phyloP scores from a whole-genome alignment of 176 grass and related monocot species.

The Aechmea fasciata region DNA sequence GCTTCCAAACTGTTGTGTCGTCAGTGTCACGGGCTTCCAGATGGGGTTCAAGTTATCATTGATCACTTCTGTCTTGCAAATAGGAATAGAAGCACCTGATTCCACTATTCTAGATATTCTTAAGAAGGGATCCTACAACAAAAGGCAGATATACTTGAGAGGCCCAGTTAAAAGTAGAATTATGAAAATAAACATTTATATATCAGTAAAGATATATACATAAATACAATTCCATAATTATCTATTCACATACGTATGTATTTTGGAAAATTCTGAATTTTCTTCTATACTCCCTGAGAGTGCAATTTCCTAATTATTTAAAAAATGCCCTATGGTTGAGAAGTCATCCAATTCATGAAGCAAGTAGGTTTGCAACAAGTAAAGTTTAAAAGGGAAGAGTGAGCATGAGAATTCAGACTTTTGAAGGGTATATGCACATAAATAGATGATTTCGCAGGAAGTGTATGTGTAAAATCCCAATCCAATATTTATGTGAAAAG shows the following conservation, averaged over 20 bases:
- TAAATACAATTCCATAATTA: not conserved
- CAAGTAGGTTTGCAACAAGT: too few relatives aligned
- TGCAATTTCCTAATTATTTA: too few relatives aligned
- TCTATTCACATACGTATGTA: too few relatives aligned
- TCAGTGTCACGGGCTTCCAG: conserved; percentile 71
- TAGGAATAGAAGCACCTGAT: conserved; percentile 48
- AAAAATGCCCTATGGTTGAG: too few relatives aligned
- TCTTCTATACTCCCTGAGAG: too few relatives aligned
- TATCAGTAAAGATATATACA: not conserved
- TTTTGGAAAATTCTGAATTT: too few relatives aligned
- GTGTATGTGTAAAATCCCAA: too few relatives aligned
- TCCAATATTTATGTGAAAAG: not conserved
- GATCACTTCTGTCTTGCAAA: conserved; percentile 85
- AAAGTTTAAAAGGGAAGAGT: too few relatives aligned
- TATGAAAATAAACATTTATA: not conserved
- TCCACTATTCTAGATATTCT: conserved; percentile 75
- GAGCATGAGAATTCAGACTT: too few relatives aligned
- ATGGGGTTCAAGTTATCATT: conserved; percentile 69
- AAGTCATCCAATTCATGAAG: too few relatives aligned
- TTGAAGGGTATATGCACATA: too few relatives aligned
- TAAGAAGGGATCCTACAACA: conserved; percentile 77
- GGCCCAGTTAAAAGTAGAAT: not conserved
- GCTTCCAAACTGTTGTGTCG: conserved; percentile 82
- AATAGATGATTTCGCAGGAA: too few relatives aligned
- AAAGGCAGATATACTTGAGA: not conserved